Evolutionary conservation across 2,329 filamentous ascomycete genomes (phyloP).

Genomic region (Trichoderma oligosporum): DNA sequence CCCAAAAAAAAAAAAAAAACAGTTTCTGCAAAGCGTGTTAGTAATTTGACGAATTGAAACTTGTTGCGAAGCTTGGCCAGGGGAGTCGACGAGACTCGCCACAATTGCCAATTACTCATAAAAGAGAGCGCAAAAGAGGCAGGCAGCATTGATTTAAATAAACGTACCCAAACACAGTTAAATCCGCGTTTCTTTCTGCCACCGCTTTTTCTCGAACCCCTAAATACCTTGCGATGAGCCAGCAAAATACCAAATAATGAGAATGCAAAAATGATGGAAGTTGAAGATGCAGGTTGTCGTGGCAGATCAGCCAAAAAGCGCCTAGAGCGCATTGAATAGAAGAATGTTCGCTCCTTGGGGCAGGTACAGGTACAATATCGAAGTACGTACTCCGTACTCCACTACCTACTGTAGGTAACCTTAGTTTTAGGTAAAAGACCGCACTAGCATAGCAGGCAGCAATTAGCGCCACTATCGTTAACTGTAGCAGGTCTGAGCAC

Average conservation of each 20-base stretch:
- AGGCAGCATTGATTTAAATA: too few relatives aligned
- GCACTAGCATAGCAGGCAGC: constrained; percentile 6
- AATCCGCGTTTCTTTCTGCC: not conserved
- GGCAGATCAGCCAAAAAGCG: not conserved
- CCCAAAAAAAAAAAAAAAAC: not conserved
- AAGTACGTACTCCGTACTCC: too few relatives aligned
- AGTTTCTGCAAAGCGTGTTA: not conserved
- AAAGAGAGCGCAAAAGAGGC: not conserved
- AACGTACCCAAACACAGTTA: not conserved
- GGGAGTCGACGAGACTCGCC: constrained; percentile 7
- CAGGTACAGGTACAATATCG: constrained; percentile 9
- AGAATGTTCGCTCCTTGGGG: not conserved
- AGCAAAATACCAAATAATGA: constrained; percentile 1
- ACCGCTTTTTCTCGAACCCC: not conserved
- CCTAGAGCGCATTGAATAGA: constrained; percentile 8
- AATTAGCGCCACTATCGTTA: constrained; percentile 14
- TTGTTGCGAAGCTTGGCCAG: not conserved
- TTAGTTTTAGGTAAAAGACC: not conserved
- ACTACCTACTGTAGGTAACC: too few relatives aligned
- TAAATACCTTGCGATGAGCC: not conserved
- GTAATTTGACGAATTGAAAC: not conserved
- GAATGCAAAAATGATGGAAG: not conserved
- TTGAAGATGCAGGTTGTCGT: constrained; percentile 10
- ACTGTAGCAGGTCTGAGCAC: constrained; percentile 11
- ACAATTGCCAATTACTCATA: constrained; percentile 8